Conservation (phyloP, 768 basidiomycete species). For the Calocybe gangraenosa region DNA sequence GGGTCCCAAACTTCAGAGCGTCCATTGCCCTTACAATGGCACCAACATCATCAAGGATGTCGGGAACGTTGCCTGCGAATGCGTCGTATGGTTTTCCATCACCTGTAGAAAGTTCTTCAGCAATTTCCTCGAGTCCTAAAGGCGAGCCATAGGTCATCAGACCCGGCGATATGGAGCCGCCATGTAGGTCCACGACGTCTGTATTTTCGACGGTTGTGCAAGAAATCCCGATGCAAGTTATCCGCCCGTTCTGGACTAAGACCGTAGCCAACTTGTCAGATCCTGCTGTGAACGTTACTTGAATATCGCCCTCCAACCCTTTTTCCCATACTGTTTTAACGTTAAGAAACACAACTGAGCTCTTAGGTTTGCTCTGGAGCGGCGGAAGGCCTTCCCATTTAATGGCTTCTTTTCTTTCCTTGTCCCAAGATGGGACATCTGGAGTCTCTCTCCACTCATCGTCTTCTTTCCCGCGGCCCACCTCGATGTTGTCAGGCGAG, state of each 20-base stretch:
- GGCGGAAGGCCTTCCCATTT: conserved; percentile 72
- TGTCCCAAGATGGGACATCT: conserved; percentile 57
- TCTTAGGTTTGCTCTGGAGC: conserved; percentile 33
- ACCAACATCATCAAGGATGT: conserved; percentile 44
- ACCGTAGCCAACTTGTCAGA: conserved; percentile 28
- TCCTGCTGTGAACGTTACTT: conserved; percentile 24
- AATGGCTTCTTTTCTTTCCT: conserved; percentile 55
- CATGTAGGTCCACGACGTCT: conserved; percentile 54
- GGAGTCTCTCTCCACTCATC: conserved; percentile 45
- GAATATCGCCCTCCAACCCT: conserved; percentile 25
- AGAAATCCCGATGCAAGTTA: conserved; percentile 43
- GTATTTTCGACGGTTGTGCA: conserved; percentile 25
- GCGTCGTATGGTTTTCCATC: conserved; percentile 62
- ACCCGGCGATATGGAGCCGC: conserved; percentile 66
- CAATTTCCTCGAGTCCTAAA: conserved; percentile 75
- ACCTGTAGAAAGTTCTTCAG: conserved; percentile 61
- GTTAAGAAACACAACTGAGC: conserved; percentile 56
- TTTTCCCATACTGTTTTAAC: conserved; percentile 50
- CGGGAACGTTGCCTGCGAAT: conserved; percentile 35
- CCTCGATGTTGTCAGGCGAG: conserved; percentile 35
- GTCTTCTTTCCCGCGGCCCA: conserved; percentile 41
- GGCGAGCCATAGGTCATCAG: conserved; percentile 63
- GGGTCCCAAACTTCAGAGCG: conserved; percentile 65
- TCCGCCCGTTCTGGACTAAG: conserved; percentile 44
- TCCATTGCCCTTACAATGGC: conserved; percentile 64